These are phyloP conservation scores for Neurospora terricola DNA, from an alignment of 495 filamentous ascomycete genomes.

Conservation along the genomic window DNA sequence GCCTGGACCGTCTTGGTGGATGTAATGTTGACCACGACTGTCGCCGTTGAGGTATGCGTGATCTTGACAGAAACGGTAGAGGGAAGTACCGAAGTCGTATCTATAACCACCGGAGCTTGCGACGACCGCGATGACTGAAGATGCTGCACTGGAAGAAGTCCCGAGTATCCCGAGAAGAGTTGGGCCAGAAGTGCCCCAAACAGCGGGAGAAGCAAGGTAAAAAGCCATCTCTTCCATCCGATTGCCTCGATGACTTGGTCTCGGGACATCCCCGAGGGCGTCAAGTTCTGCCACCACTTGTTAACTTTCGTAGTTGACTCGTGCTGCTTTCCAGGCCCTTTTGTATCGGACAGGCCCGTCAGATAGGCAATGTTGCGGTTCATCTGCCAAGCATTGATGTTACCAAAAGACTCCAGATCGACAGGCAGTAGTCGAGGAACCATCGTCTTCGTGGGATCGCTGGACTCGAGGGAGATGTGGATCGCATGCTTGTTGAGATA, in stretches of 20 bases:
- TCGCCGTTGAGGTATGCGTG: constrained; percentile 24
- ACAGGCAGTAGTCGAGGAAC: constrained; percentile 55
- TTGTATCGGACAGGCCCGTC: constrained; percentile 35
- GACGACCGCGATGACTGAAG: background rate
- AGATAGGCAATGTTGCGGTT: constrained; percentile 65
- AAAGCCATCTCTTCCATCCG: constrained; percentile 4
- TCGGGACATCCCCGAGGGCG: background rate
- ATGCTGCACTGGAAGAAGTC: background rate
- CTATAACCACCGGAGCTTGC: background rate
- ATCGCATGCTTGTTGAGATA: constrained; percentile 31
- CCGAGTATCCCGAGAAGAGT: background rate
- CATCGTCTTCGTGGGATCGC: constrained; percentile 38
- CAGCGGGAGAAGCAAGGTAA: constrained; percentile 8
- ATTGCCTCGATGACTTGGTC: background rate
- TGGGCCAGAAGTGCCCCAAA: constrained; percentile 6
- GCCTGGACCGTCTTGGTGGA: constrained; percentile 27
- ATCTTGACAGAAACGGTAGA: constrained; percentile 5
- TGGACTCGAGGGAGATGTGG: constrained; percentile 62
- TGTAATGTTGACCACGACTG: constrained; percentile 28
- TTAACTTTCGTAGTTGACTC: constrained; percentile 9
- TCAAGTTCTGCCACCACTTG: constrained; percentile 23
- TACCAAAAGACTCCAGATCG: constrained; percentile 62
- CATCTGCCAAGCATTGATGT: constrained; percentile 62
- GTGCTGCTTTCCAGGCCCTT: constrained; percentile 9
- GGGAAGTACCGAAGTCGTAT: background rate